Evolutionary conservation across 805 yeast genomes (phyloP).

Genomic region (Teunomyces kruisii): DNA sequence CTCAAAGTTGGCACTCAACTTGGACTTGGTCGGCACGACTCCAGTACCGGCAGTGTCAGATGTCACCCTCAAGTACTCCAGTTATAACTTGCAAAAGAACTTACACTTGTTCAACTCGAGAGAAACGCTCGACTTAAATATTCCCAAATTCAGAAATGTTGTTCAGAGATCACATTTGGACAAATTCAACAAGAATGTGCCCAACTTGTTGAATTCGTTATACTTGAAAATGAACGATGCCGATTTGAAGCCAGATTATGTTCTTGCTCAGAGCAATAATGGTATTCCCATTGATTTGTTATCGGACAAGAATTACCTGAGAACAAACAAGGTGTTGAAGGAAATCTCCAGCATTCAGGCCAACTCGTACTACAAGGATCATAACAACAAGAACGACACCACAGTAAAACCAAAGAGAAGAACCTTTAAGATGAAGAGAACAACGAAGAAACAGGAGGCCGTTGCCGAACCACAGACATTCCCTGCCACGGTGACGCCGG

Average conservation of each 20-base stretch:
- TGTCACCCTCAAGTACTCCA: constrained; percentile 45
- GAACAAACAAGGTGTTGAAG: constrained; percentile 37
- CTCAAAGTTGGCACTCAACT: constrained; percentile 7
- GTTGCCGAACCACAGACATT: neutral
- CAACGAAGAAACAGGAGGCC: constrained; percentile 6
- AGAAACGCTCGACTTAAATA: constrained; percentile 72
- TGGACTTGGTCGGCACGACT: constrained; percentile 1
- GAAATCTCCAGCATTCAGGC: constrained; percentile 49
- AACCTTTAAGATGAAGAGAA: constrained; percentile 29
- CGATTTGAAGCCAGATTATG: constrained; percentile 1
- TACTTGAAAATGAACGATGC: constrained; percentile 33
- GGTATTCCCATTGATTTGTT: constrained; percentile 43
- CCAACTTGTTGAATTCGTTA: constrained; percentile 37
- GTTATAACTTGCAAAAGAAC: constrained; percentile 44
- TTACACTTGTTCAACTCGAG: constrained; percentile 61
- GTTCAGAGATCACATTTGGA: constrained; percentile 57
- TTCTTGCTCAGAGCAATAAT: constrained; percentile 19
- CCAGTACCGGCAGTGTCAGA: constrained; percentile 4
- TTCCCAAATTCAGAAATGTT: constrained; percentile 57
- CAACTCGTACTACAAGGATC: constrained; percentile 37
- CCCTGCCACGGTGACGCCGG: constrained; percentile 1
- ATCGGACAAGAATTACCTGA: constrained; percentile 22
- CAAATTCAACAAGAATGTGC: constrained; percentile 38
- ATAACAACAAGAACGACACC: constrained; percentile 17
- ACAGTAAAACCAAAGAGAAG: constrained; percentile 43